These are phyloP conservation scores for Cystobasidium pallidum DNA, from an alignment of 1,284 basidiomycete species.

Conservation along the genomic window DNA sequence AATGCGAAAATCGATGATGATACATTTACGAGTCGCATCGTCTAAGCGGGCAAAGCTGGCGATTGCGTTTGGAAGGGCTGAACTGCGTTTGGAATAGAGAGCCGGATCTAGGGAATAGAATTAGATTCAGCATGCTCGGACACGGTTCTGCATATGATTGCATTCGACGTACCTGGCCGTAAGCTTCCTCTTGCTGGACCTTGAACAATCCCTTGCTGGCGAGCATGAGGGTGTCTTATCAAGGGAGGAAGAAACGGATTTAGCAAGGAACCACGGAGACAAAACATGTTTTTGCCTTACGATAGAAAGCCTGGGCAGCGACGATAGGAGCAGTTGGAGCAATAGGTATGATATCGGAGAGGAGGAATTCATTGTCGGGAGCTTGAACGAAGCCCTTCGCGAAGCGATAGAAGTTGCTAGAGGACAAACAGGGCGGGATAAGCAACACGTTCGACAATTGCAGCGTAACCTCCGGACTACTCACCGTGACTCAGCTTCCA, in stretches of 20 bases:
- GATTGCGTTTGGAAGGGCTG: not conserved
- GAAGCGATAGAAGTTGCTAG: constrained; percentile 42
- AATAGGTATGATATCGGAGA: constrained; percentile 50
- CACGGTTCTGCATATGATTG: not conserved
- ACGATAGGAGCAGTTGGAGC: constrained; percentile 48
- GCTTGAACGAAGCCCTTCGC: constrained; percentile 29
- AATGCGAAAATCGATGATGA: no score
- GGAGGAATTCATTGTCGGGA: constrained; percentile 33
- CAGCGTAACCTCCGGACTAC: not conserved
- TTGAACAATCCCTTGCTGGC: constrained; percentile 49
- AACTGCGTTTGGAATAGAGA: not conserved
- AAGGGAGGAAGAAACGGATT: not conserved
- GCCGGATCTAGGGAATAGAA: not conserved
- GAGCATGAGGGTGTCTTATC: constrained; percentile 51
- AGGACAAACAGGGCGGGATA: no score
- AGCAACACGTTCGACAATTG: no score
- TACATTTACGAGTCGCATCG: no score
- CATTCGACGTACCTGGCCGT: constrained; percentile 51
- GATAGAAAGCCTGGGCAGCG: constrained; percentile 55
- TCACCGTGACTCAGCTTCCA: constrained; percentile 22
- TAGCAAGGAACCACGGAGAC: no score
- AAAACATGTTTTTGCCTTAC: no score
- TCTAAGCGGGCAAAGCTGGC: not conserved
- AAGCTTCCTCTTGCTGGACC: constrained; percentile 51
- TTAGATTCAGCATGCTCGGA: not conserved